Conservation (phyloP, 139 green algal species). For the Haematococcus sp. region DNA sequence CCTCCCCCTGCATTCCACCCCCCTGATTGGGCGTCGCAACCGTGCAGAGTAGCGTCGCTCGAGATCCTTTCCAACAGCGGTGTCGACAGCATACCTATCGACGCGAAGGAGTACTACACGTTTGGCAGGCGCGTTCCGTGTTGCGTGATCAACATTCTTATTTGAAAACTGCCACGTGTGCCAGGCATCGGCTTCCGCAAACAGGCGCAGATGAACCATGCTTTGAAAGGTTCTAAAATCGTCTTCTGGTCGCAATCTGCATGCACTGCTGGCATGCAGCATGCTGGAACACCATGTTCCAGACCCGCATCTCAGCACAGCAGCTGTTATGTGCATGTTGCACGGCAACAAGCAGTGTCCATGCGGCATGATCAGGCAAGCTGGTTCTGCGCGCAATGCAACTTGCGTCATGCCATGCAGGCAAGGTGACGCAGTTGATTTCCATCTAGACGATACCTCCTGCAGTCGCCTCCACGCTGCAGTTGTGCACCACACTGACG, state of each 20-base stretch:
- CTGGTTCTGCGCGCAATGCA: too few species aligned
- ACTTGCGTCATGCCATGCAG: not conserved
- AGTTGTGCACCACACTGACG: slow-evolving; percentile 70
- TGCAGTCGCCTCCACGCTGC: slow-evolving; percentile 55
- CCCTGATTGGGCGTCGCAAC: not conserved
- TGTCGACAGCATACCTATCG: not conserved
- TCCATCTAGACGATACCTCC: slow-evolving; percentile 38
- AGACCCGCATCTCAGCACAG: not conserved
- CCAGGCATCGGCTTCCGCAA: too few species aligned
- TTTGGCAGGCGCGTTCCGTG: not conserved
- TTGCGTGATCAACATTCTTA: too few species aligned
- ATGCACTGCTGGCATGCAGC: slow-evolving; percentile 30
- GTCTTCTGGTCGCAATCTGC: too few species aligned
- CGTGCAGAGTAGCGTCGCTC: not conserved
- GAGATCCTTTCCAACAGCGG: not conserved
- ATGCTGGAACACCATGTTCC: slow-evolving; percentile 26
- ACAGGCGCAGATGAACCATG: too few species aligned
- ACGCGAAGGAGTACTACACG: slow-evolving; percentile 1
- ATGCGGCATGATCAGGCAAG: too few species aligned
- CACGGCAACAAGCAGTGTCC: too few species aligned
- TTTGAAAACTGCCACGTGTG: not conserved
- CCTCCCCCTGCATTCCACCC: not conserved
- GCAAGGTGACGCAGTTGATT: slow-evolving; percentile 23
- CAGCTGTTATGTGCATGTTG: too few species aligned
- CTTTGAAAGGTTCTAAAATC: too few species aligned